These are phyloP conservation scores for Coniochaeta prunicola DNA, from an alignment of 2,329 filamentous ascomycete species.

Conservation along the genomic window DNA sequence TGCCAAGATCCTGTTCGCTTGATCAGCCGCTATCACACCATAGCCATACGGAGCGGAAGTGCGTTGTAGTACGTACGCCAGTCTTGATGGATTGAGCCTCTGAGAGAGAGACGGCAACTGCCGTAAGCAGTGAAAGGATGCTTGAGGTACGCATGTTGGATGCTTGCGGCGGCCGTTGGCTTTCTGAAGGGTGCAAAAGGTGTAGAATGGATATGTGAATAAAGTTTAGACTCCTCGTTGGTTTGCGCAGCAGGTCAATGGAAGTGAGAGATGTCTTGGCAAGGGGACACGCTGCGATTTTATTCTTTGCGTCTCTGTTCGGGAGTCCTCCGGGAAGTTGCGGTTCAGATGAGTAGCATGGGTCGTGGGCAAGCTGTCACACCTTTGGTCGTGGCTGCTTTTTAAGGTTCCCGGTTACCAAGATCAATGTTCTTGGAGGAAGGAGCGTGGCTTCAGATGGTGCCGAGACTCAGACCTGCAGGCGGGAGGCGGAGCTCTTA, in stretches of 20 bases:
- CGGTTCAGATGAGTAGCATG: not conserved
- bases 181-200: not conserved
- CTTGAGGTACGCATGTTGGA: not conserved
- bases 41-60: not conserved
- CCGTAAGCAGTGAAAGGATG: slow-evolving; percentile 2
- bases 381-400: not conserved
- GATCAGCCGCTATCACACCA: not conserved
- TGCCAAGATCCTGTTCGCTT: slow-evolving; percentile 26
- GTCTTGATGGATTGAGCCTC: slow-evolving; percentile 1
- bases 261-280: not conserved
- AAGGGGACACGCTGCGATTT: not conserved
- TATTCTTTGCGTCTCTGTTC: not conserved
- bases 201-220: not conserved
- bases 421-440: not conserved
- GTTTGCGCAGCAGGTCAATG: not conserved
- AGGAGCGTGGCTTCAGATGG: not conserved
- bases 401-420: not conserved
- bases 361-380: not conserved
- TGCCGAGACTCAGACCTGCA: not conserved
- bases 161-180: not conserved
- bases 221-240: not conserved
- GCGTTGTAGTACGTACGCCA: not conserved
- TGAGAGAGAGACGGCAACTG: too few relatives aligned
- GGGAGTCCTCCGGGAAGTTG: not conserved
- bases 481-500: not conserved